Evolutionary conservation across 176 grass and related monocot species (phyloP).

Genomic region (Bolboschoenus planiculmis): DNA sequence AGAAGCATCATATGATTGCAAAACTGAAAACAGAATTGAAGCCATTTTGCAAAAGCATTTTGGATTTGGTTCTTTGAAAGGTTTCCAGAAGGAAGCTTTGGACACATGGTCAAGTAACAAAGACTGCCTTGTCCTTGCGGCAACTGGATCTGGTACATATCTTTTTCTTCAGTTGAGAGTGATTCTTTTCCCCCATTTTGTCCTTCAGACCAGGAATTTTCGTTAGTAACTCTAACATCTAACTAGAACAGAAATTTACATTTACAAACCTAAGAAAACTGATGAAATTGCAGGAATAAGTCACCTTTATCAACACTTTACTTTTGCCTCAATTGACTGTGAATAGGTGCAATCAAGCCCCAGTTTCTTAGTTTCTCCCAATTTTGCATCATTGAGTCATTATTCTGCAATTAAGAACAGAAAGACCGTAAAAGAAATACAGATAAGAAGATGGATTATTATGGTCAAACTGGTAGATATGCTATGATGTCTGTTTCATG

Average conservation of each 20-base stretch:
- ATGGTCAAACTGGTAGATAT: background rate
- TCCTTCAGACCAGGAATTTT: background rate
- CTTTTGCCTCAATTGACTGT: background rate
- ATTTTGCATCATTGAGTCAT: background rate
- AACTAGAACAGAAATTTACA: background rate
- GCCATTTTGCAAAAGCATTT: constrained; percentile 57
- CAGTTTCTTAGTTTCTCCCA: background rate
- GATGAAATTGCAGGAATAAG: background rate
- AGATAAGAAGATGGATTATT: background rate
- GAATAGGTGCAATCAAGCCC: background rate
- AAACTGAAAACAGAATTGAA: constrained; percentile 24
- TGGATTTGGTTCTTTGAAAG: constrained; percentile 60
- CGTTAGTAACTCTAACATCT: too few species aligned
- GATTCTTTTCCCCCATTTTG: background rate
- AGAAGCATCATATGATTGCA: background rate
- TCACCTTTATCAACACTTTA: background rate
- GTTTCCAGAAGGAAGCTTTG: constrained; percentile 77
- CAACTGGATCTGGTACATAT: constrained; percentile 70
- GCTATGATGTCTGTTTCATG: background rate
- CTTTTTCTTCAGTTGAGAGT: background rate
- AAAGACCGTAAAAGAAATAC: background rate
- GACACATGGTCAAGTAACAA: constrained; percentile 62
- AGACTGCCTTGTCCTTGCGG: constrained; percentile 79
- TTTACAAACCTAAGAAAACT: background rate
- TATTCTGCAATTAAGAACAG: background rate